Percentiles rank a stretch among this genome's conserved stretches.
phyloP scores from a whole-genome alignment of 2,329 filamentous ascomycete genomes.

The Simplicillium sp. region DNA sequence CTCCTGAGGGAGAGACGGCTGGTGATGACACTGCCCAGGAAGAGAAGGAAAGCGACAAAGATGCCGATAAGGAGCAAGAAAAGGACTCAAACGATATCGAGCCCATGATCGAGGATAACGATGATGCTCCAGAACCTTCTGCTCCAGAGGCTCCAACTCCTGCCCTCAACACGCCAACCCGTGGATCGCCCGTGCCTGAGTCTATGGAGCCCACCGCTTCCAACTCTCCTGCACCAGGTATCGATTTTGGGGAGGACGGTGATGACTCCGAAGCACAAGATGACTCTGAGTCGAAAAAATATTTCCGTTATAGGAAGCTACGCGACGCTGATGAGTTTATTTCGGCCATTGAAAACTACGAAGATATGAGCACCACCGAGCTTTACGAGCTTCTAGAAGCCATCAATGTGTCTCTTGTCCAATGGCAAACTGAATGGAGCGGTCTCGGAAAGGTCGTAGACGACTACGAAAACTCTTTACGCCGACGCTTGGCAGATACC shows the following conservation, averaged over 20 bases:
- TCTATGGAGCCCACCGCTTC: conserved; percentile 24
- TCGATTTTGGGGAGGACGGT: conserved; percentile 24
- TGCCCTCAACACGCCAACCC: conserved; percentile 26
- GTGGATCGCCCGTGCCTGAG: conserved; percentile 29
- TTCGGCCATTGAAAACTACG: conserved; percentile 37
- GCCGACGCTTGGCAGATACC: conserved; percentile 37
- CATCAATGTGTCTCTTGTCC: conserved; percentile 33
- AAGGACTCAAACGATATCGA: conserved; percentile 17
- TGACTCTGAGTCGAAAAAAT: conserved; percentile 15
- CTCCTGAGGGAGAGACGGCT: conserved; percentile 19
- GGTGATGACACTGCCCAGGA: conserved; percentile 20
- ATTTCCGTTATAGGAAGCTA: conserved; percentile 39
- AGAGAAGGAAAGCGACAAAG: conserved; percentile 19
- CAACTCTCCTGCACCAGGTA: conserved; percentile 26
- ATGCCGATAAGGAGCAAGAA: conserved; percentile 10
- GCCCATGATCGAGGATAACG: conserved; percentile 21
- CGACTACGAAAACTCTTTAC: conserved; percentile 46
- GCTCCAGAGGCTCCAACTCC: conserved; percentile 23
- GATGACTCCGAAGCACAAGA: conserved; percentile 26
- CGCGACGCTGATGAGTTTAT: conserved; percentile 39
- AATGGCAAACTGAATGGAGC: conserved; percentile 47
- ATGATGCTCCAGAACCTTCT: conserved; percentile 18
- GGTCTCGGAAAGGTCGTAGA: conserved; percentile 40
- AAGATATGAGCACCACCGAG: conserved; percentile 36
- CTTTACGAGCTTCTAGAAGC: conserved; percentile 34